Evolutionary conservation across 192 early-diverging fungal genomes (phyloP), one percentile per base, ranked within the genome.

Genomic region (Pilobolus umbonatus): DNA sequence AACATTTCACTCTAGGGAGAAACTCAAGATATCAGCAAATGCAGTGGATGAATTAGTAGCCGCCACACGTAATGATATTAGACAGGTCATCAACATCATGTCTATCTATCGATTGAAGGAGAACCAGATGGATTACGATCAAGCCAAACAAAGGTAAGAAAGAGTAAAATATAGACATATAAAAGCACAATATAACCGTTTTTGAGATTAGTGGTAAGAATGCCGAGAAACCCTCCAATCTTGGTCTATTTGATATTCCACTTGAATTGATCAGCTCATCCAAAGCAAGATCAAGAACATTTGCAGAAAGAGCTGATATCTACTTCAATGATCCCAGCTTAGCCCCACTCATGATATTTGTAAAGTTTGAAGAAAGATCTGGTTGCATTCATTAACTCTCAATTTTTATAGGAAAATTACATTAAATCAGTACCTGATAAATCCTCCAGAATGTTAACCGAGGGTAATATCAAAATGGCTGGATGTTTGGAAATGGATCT

Each of bases 21-120:
- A 80, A 7, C 72, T 97, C 11, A 74, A 80, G 46, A 57, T 98
- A 8, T 77, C 81, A 56, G 66, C 82, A 3, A 94, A 93, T 62
- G 90, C 88, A 0, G 71, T 98, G 25, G 86, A 81, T 30, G 81
- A 92, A 65, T 69, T 99, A 34, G 87, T 95, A 17, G 66, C 75
- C 55, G 76, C 79, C 5, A 93, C 96, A 0, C 82, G 83, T 36
- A 85, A 84, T 24, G 98, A 99, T 71, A 94, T 99, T 69, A 89
- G 98, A 3, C 98, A 99, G 73, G 86, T 98, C 53, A 77, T 99
- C 48, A 98, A 95, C 65, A 76, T 96, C 56, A 62, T 99, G 48
- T 95, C 94, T 1, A 92, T 89, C n/a, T 99, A 89, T 70, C 80
- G 89, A 44, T 67, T 96, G 36, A 71, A 71, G 19, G 67, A 76